Percentiles rank a stretch among this genome's conserved stretches.
phyloP scores from a whole-genome alignment of 371 early-diverging fungal genomes.

The Actinomucor elegans region DNA sequence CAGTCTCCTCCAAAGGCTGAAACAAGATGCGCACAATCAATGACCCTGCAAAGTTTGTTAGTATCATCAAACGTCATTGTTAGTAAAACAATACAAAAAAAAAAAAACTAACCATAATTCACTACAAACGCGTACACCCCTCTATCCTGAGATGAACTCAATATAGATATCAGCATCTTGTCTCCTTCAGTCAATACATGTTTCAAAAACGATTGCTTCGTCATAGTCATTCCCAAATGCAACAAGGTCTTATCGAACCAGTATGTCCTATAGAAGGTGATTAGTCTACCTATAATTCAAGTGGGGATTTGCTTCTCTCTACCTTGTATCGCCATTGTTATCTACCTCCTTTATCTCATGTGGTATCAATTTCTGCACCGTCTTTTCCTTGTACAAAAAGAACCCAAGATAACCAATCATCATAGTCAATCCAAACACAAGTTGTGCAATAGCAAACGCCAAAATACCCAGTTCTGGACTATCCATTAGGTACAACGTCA shows the following conservation, averaged over 20 bases:
- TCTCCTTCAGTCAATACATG: conserved; percentile 95
- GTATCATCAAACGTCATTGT: neutral
- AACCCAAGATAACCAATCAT: conserved; percentile 57
- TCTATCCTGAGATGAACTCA: conserved; percentile 61
- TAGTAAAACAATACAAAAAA: neutral
- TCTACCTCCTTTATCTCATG: conserved; percentile 29
- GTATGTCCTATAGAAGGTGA: too few relatives aligned
- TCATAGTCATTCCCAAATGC: conserved; percentile 73
- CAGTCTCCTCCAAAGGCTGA: conserved; percentile 91
- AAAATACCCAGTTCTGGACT: conserved; percentile 42
- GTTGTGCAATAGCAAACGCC: conserved; percentile 79
- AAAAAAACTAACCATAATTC: conserved; percentile 69
- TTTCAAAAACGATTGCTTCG: conserved; percentile 86
- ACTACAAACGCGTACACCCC: conserved; percentile 85
- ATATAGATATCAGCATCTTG: conserved; percentile 77
- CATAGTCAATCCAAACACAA: conserved; percentile 62
- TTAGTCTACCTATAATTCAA: conserved; percentile 14
- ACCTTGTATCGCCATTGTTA: conserved; percentile 22
- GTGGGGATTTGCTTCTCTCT: neutral
- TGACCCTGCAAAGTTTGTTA: conserved; percentile 60
- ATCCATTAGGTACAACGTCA: conserved; percentile 54
- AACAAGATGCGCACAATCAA: conserved; percentile 88
- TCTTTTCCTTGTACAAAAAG: conserved; percentile 45
- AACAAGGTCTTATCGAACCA: conserved; percentile 65
- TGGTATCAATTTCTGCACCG: conserved; percentile 36